These are phyloP conservation scores for Pseudocercospora macadamiae DNA, from an alignment of 2,329 filamentous ascomycete genomes.

Conservation along the genomic window DNA sequence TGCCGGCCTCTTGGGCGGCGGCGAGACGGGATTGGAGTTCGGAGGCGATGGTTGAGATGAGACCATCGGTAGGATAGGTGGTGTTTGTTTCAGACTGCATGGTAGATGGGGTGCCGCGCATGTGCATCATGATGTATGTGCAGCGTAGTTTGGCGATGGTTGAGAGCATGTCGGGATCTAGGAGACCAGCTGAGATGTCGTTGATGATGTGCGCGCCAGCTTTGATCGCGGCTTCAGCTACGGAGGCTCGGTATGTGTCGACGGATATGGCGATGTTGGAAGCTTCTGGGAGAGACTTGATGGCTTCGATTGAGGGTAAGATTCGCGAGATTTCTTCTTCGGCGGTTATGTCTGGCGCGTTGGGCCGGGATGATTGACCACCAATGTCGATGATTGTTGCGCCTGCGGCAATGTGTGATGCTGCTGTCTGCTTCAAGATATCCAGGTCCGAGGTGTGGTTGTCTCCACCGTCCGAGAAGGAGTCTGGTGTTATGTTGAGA, in stretches of 20 bases:
- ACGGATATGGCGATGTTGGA: slow-evolving; percentile 74
- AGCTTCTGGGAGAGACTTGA: slow-evolving; percentile 68
- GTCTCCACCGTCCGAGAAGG: slow-evolving; percentile 87
- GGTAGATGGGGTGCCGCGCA: slow-evolving; percentile 82
- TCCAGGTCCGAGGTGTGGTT: slow-evolving; percentile 55
- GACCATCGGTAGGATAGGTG: slow-evolving; percentile 64
- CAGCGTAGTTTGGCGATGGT: slow-evolving; percentile 77
- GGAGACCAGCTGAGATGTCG: slow-evolving; percentile 80
- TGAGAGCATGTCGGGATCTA: slow-evolving; percentile 80
- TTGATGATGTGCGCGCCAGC: slow-evolving; percentile 93
- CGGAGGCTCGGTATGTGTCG: slow-evolving; percentile 86
- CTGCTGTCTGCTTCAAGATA: slow-evolving; percentile 61
- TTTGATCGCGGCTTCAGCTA: slow-evolving; percentile 74
- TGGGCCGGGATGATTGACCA: slow-evolving; percentile 87
- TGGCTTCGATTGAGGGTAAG: slow-evolving; percentile 73
- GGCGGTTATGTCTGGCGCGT: slow-evolving; percentile 67
- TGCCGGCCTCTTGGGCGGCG: slow-evolving; percentile 77
- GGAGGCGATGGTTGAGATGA: slow-evolving; percentile 65
- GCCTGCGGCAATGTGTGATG: slow-evolving; percentile 66
- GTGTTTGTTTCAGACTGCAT: slow-evolving; percentile 67
- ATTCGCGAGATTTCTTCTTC: slow-evolving; percentile 78
- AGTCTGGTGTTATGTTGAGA: slow-evolving; percentile 92
- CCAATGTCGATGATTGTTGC: slow-evolving; percentile 89
- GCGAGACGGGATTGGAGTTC: slow-evolving; percentile 73
- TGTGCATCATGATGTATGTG: slow-evolving; percentile 87